Conservation (phyloP, 2,329 filamentous ascomycete genomes). For the Didymella glomerata region DNA sequence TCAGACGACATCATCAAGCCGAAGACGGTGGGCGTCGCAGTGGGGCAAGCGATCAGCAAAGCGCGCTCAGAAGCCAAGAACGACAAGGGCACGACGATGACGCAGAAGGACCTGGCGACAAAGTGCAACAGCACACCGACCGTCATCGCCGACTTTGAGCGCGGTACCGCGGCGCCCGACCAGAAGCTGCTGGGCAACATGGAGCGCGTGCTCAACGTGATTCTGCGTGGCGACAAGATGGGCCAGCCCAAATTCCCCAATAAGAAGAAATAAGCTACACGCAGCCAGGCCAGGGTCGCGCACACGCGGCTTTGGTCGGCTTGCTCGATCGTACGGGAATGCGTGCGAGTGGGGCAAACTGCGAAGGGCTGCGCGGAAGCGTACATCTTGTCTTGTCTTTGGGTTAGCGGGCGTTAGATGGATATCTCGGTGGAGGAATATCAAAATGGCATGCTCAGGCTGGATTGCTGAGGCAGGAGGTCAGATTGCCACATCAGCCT, state of each 20-base stretch:
- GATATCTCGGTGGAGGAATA: conserved; percentile 30
- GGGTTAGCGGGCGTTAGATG: conserved; percentile 44
- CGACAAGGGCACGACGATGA: conserved; percentile 76
- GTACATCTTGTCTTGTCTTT: conserved; percentile 18
- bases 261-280: conserved; percentile 58
- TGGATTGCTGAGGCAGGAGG: neutral
- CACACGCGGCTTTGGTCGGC: conserved; percentile 5
- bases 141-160: conserved; percentile 86
- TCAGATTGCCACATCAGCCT: conserved; percentile 24
- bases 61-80: conserved; percentile 83
- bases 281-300: conserved; percentile 44
- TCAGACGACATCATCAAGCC: conserved; percentile 97
- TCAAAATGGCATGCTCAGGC: conserved; percentile 18
- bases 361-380: neutral
- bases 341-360: too few species aligned
- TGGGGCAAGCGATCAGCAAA: conserved; percentile 83
- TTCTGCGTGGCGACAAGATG: conserved; percentile 85
- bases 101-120: conserved; percentile 85
- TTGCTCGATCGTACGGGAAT: too few species aligned
- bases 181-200: conserved; percentile 81
- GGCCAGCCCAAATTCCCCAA: conserved; percentile 83
- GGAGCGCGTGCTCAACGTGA: conserved; percentile 86
- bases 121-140: conserved; percentile 87
- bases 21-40: conserved; percentile 79
- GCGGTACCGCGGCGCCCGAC: conserved; percentile 78